Conservation (phyloP, 2,329 filamentous ascomycete genomes). For the Aschersonia sp. region DNA sequence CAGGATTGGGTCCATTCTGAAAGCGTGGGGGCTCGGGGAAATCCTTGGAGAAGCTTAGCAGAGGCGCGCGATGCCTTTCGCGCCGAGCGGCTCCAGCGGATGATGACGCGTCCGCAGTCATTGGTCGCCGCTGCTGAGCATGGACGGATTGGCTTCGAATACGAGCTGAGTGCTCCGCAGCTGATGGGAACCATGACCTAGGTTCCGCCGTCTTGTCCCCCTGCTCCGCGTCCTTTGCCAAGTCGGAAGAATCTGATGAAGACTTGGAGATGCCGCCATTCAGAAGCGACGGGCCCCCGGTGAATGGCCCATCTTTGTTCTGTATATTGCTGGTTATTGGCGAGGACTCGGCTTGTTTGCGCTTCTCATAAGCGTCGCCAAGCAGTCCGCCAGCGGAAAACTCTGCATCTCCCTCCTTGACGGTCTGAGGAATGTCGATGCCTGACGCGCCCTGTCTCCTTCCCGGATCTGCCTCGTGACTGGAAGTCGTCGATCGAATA, state of each 20-base stretch:
- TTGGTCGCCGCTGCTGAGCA: constrained; percentile 9
- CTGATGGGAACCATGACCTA: constrained; percentile 22
- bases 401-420: constrained; percentile 15
- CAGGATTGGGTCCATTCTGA: constrained; percentile 35
- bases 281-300: constrained; percentile 40
- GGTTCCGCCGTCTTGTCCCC: constrained; percentile 8
- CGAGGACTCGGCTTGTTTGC: constrained; percentile 20
- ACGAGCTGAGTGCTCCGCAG: constrained; percentile 21
- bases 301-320: constrained; percentile 27
- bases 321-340: constrained; percentile 18
- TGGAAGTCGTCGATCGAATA: not conserved
- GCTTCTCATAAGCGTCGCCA: constrained; percentile 32
- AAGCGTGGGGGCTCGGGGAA: constrained; percentile 49
- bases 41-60: constrained; percentile 49
- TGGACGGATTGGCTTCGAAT: constrained; percentile 12
- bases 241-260: constrained; percentile 6
- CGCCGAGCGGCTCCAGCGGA: constrained; percentile 6
- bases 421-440: not conserved
- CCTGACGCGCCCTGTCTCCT: not conserved
- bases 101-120: constrained; percentile 10
- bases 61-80: constrained; percentile 34
- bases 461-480: not conserved
- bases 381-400: constrained; percentile 39
- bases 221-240: constrained; percentile 9
- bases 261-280: constrained; percentile 21